These are phyloP conservation scores for Ambrosiella cleistominuta DNA, from an alignment of 2,329 filamentous ascomycete genomes.

Conservation along the genomic window DNA sequence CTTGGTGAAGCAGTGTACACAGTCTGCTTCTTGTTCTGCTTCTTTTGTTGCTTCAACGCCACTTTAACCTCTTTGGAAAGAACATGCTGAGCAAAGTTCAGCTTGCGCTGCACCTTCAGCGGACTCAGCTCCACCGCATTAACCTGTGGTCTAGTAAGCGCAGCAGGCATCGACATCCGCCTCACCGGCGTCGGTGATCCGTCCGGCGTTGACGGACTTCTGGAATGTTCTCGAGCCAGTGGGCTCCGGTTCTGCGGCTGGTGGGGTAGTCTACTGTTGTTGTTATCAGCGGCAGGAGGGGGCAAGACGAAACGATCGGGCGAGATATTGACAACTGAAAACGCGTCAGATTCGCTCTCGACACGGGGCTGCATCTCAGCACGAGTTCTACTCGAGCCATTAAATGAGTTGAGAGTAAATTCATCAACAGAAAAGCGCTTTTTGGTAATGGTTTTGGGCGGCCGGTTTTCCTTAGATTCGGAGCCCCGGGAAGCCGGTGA, in stretches of 20 bases:
- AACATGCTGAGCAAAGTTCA: slow-evolving; percentile 12
- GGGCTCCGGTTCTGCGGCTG: slow-evolving; percentile 22
- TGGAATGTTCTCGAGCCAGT: slow-evolving; percentile 21
- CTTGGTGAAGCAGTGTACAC: background rate
- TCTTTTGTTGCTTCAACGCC: slow-evolving; percentile 10
- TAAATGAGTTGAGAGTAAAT: slow-evolving; percentile 25
- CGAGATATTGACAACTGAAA: slow-evolving; percentile 21
- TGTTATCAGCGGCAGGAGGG: slow-evolving; percentile 11
- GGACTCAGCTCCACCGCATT: slow-evolving; percentile 4
- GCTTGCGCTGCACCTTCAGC: slow-evolving; percentile 11
- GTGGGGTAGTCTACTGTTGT: slow-evolving; percentile 15
- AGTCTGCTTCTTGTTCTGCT: background rate
- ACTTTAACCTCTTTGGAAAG: slow-evolving; percentile 13
- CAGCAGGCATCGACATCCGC: slow-evolving; percentile 12
- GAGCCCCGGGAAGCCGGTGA: slow-evolving; percentile 11
- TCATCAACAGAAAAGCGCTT: slow-evolving; percentile 21
- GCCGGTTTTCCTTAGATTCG: slow-evolving; percentile 29
- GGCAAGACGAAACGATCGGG: slow-evolving; percentile 21
- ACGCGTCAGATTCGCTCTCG: slow-evolving; percentile 34
- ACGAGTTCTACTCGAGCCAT: slow-evolving; percentile 24
- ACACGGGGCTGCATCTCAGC: slow-evolving; percentile 37
- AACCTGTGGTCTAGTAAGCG: slow-evolving; percentile 8
- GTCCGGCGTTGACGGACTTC: slow-evolving; percentile 17
- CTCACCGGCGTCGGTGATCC: slow-evolving; percentile 7
- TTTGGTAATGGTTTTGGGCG: slow-evolving; percentile 17